Percentiles rank a stretch among this genome's conserved stretches.
Evolutionary conservation across 2,329 filamentous ascomycete species (phyloP).

Genomic region (Cyphellophora europaea): DNA sequence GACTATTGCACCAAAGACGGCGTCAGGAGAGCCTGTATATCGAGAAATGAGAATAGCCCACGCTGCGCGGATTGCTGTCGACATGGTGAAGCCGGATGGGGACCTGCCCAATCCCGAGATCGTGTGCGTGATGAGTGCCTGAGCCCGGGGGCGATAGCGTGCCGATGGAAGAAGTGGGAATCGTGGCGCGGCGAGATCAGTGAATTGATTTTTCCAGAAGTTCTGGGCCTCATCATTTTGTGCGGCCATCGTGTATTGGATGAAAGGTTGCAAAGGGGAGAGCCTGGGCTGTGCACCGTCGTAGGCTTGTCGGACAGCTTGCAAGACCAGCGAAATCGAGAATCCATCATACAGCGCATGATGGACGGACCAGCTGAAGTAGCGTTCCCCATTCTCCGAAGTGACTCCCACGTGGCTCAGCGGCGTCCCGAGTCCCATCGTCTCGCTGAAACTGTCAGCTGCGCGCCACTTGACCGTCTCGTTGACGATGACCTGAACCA

Average conservation of each 20-base stretch:
- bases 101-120: constrained; percentile 18
- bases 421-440: constrained; percentile 25
- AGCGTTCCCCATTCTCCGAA: constrained; percentile 18
- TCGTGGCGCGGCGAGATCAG: constrained; percentile 36
- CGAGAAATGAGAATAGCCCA: constrained; percentile 39
- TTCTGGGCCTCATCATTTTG: constrained; percentile 31
- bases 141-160: constrained; percentile 35
- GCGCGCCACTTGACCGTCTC: constrained; percentile 28
- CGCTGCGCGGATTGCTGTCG: constrained; percentile 38
- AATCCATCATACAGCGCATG: constrained; percentile 32
- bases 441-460: constrained; percentile 21
- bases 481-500: constrained; percentile 32
- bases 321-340: constrained; percentile 21
- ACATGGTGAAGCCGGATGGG: constrained; percentile 33
- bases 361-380: constrained; percentile 39
- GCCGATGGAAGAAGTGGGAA: constrained; percentile 41
- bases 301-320: constrained; percentile 29
- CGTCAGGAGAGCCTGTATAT: constrained; percentile 35
- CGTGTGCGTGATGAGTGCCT: constrained; percentile 35
- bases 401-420: constrained; percentile 29
- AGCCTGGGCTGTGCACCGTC: constrained; percentile 22
- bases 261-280: constrained; percentile 40
- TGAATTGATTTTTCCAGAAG: constrained; percentile 40
- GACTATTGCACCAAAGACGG: constrained; percentile 41
- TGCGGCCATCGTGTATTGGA: constrained; percentile 35